These are phyloP conservation scores for Pseudocercospora vitis DNA, from an alignment of 2,329 filamentous ascomycete genomes.

Conservation along the genomic window DNA sequence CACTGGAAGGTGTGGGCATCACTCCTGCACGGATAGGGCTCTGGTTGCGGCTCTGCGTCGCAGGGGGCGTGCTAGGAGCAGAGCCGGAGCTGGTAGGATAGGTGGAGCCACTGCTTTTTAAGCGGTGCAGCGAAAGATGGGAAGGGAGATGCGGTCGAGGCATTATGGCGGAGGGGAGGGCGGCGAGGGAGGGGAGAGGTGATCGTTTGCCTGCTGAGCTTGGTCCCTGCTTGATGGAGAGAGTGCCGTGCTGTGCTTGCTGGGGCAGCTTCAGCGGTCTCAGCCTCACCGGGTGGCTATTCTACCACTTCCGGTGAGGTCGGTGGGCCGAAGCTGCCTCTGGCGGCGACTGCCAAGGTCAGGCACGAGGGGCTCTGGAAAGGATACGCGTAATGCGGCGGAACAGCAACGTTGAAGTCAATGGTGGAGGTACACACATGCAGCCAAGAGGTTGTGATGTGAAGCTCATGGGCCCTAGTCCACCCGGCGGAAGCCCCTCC, in stretches of 20 bases:
- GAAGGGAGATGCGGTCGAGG: constrained; percentile 35
- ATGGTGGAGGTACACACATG: too few relatives aligned
- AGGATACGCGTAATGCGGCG: too few relatives aligned
- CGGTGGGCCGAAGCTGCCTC: not conserved
- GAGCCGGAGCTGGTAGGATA: constrained; percentile 12
- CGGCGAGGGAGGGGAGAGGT: not conserved
- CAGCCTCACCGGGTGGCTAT: not conserved
- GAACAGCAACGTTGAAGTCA: too few relatives aligned
- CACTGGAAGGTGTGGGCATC: constrained; percentile 24
- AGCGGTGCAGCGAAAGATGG: constrained; percentile 36
- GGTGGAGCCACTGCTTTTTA: constrained; percentile 30
- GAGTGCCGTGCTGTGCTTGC: not conserved
- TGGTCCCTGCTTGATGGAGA: not conserved
- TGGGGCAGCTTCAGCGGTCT: not conserved
- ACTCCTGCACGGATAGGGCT: constrained; percentile 23
- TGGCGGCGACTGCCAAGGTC: not conserved
- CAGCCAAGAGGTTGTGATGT: too few relatives aligned
- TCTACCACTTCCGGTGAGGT: not conserved
- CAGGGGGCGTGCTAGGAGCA: constrained; percentile 26
- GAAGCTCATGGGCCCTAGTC: too few relatives aligned
- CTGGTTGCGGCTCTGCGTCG: constrained; percentile 21
- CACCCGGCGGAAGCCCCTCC: too few relatives aligned
- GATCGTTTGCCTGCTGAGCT: not conserved
- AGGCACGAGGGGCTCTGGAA: too few relatives aligned
- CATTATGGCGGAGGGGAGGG: constrained; percentile 22